Evolutionary conservation across 805 yeast genomes (phyloP).

Genomic region (Barnettozyma sp.): DNA sequence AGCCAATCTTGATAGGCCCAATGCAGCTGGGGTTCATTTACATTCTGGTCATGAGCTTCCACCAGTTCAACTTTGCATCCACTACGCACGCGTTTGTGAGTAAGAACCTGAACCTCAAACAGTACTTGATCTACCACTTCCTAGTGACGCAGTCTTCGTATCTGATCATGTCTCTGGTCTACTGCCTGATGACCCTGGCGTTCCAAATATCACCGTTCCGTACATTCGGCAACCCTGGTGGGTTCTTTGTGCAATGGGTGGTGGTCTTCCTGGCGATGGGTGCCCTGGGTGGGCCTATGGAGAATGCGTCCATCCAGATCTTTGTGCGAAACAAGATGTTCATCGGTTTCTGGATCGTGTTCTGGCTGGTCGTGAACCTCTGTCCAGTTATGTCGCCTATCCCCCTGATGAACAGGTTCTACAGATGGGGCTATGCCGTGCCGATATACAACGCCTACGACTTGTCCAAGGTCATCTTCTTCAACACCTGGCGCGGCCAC

Average conservation of each 20-base stretch:
- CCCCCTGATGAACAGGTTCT: conserved; percentile 24
- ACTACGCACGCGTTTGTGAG: conserved; percentile 35
- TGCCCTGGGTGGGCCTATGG: conserved; percentile 64
- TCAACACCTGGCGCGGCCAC: conserved; percentile 44
- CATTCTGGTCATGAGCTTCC: conserved; percentile 58
- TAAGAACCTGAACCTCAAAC: conserved; percentile 17
- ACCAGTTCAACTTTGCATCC: conserved; percentile 53
- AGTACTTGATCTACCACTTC: conserved; percentile 43
- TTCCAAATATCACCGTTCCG: conserved; percentile 47
- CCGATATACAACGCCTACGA: conserved; percentile 58
- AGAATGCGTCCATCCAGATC: conserved; percentile 44
- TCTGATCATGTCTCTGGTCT: conserved; percentile 45
- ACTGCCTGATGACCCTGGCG: conserved; percentile 50
- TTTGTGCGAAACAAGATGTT: conserved; percentile 49
- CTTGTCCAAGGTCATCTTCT: conserved; percentile 45
- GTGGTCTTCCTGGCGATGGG: conserved; percentile 51
- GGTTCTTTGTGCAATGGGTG: conserved; percentile 66
- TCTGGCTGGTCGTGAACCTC: conserved; percentile 56
- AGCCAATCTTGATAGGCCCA: conserved; percentile 48
- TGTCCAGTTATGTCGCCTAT: conserved; percentile 57
- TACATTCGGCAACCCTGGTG: conserved; percentile 48
- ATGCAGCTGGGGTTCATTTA: conserved; percentile 63
- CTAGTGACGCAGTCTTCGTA: conserved; percentile 41
- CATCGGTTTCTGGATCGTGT: conserved; percentile 61
- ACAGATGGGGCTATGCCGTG: conserved; percentile 50